Percentiles rank a stretch among this genome's conserved stretches.
Conservation (phyloP, 495 filamentous ascomycete genomes). For the Parathielavia hyrcaniae region DNA sequence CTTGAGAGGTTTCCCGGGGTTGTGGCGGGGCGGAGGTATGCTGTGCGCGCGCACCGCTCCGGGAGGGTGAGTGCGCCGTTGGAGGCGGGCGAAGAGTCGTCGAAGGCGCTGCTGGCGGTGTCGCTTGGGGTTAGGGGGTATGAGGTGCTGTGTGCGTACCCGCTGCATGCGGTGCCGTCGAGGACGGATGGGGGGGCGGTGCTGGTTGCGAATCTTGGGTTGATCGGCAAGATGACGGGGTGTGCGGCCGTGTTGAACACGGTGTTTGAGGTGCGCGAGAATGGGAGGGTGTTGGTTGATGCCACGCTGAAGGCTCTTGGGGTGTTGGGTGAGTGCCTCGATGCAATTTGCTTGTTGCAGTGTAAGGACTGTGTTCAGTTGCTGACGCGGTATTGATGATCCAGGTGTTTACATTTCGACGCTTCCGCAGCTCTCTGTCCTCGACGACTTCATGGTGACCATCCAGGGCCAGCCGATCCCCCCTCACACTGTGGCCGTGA, state of each 20-base stretch:
- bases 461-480: slow-evolving; percentile 67
- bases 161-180: slow-evolving; percentile 51
- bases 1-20: slow-evolving; percentile 70
- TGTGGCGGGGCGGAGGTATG: slow-evolving; percentile 44
- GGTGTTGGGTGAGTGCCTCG: slow-evolving; percentile 53
- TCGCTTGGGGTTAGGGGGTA: slow-evolving; percentile 59
- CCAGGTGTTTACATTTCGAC: slow-evolving; percentile 67
- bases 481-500: slow-evolving; percentile 55
- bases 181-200: slow-evolving; percentile 34
- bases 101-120: slow-evolving; percentile 48
- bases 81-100: slow-evolving; percentile 30
- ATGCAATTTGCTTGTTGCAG: not conserved
- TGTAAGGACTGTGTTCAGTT: not conserved
- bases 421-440: slow-evolving; percentile 52
- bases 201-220: slow-evolving; percentile 62
- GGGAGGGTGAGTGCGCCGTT: slow-evolving; percentile 55
- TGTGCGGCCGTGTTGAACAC: slow-evolving; percentile 64
- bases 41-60: slow-evolving; percentile 66
- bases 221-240: slow-evolving; percentile 86
- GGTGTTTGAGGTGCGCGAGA: slow-evolving; percentile 50
- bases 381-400: not conserved
- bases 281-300: slow-evolving; percentile 56
- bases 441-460: slow-evolving; percentile 66
- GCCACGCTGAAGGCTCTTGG: slow-evolving; percentile 76
- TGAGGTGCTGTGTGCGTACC: slow-evolving; percentile 76